Evolutionary conservation across 768 basidiomycete species (phyloP).

Genomic region (Pleurotus eryngii): DNA sequence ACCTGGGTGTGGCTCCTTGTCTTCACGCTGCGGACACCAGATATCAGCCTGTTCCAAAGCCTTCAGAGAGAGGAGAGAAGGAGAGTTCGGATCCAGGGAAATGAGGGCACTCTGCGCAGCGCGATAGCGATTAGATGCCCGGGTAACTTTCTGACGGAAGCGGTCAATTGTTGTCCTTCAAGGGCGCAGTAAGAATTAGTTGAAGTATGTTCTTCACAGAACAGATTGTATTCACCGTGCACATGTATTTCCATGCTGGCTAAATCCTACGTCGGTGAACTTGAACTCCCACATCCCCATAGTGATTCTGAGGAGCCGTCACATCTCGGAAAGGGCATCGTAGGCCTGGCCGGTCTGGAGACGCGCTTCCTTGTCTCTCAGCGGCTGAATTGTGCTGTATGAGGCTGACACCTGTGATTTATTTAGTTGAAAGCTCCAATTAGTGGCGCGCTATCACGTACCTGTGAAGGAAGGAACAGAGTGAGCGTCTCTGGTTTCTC

Average conservation of each 20-base stretch:
- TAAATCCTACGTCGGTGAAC: constrained; percentile 10
- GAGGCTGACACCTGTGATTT: too few relatives aligned
- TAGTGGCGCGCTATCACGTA: too few relatives aligned
- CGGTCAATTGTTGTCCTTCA: neutral
- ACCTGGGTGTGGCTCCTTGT: neutral
- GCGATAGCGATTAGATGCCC: constrained; percentile 2
- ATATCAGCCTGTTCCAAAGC: neutral
- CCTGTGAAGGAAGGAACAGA: neutral
- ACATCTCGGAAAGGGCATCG: constrained; percentile 13
- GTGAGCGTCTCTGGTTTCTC: neutral
- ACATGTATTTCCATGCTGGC: constrained; percentile 9
- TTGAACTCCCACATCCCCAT: neutral
- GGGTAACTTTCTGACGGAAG: neutral
- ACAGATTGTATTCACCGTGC: neutral
- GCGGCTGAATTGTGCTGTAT: neutral
- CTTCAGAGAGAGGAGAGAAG: neutral
- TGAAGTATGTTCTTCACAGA: too few relatives aligned
- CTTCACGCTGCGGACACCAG: neutral
- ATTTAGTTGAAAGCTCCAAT: neutral
- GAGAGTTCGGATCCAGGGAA: neutral
- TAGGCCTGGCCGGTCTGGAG: constrained; percentile 13
- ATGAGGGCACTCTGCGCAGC: neutral
- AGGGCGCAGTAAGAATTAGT: neutral
- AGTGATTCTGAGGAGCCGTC: constrained; percentile 1
- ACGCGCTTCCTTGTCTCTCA: constrained; percentile 3